Percentiles rank a stretch among this genome's conserved stretches.
These are phyloP conservation scores for Carex cristatella DNA, from an alignment of 176 grass and related monocot species.

Conservation along the genomic window DNA sequence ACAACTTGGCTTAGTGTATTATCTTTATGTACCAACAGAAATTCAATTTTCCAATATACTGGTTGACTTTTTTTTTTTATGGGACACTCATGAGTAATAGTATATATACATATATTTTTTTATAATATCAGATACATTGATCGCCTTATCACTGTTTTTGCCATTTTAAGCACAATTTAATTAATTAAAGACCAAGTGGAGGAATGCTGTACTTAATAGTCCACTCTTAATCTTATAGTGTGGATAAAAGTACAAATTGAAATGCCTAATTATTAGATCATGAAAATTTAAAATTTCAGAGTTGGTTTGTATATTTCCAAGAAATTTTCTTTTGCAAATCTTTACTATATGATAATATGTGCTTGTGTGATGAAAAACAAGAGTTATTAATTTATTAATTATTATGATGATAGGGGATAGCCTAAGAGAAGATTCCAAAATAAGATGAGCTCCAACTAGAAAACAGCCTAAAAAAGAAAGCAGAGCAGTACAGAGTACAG, in stretches of 20 bases:
- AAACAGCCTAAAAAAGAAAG: slow-evolving; percentile 38
- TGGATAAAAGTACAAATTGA: not conserved
- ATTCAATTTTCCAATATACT: not conserved
- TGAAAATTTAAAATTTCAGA: not conserved
- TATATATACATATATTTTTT: too few species aligned
- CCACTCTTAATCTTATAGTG: not conserved
- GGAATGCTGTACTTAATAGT: not conserved
- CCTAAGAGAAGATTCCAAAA: slow-evolving; percentile 14
- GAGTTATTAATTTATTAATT: not conserved
- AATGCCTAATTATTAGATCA: not conserved
- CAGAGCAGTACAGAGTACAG: slow-evolving; percentile 6
- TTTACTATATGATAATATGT: not conserved
- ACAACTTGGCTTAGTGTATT: not conserved
- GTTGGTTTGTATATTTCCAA: not conserved
- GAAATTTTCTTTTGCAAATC: not conserved
- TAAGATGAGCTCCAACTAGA: slow-evolving; percentile 21
- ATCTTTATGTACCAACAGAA: not conserved
- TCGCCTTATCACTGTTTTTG: not conserved
- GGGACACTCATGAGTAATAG: not conserved
- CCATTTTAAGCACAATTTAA: not conserved
- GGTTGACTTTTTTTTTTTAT: not conserved
- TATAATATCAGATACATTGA: not conserved
- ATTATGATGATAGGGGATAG: slow-evolving; percentile 5
- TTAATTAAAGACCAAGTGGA: not conserved
- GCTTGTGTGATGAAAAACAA: not conserved